Base-by-base conservation (phyloP, 441 rosid genomes). In the Iberis amara region DNA sequence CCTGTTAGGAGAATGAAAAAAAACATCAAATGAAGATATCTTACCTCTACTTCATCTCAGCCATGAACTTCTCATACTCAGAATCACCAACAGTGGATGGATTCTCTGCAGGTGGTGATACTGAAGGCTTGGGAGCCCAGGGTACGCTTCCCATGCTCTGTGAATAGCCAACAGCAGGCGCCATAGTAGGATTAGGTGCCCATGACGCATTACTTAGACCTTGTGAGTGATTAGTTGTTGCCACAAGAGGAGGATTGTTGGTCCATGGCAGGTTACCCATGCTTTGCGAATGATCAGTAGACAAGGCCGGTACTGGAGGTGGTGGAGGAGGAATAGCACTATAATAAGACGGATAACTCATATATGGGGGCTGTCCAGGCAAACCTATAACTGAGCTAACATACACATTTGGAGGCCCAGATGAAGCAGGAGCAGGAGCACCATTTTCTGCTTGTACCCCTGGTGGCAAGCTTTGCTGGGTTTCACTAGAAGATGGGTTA, bases 11-110 rank as follows among this genome's bases (percentile, higher is more conserved):
- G 21, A 18, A 18, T 1, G 21, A 44, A 52, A 3, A 48, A 48
- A 24, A 40, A 6, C 10, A 48, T 43, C 52, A 66, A 35, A 47
- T 38, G 47, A 27, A 38, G 49, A 48, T 14, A 40, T 41, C 54
- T 60, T 80, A 91, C 98, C 98, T 79, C 81, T 81, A 89, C 66
- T 92, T 86, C 90, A 86, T 81, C 83, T 92, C 97, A 13, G 89
- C 80, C 97, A 92, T 86, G 68, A 92, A 89, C 75, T 86, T 92
- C 70, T 89, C 92, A 59, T 85, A 92, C 74, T 86, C 96, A 7
- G 87, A 73, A 69, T 89, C 96, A 8, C 82, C 77, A 71, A 83
- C 90, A 71, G 75, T 65, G 23, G 75, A 26, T 52, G 79, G 10
- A 71, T 79, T 87, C 59, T 79, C 94, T 27, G 77, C 71, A 73